Conservation (phyloP, 2,329 filamentous ascomycete species). For the Calonectria multiphialidica region DNA sequence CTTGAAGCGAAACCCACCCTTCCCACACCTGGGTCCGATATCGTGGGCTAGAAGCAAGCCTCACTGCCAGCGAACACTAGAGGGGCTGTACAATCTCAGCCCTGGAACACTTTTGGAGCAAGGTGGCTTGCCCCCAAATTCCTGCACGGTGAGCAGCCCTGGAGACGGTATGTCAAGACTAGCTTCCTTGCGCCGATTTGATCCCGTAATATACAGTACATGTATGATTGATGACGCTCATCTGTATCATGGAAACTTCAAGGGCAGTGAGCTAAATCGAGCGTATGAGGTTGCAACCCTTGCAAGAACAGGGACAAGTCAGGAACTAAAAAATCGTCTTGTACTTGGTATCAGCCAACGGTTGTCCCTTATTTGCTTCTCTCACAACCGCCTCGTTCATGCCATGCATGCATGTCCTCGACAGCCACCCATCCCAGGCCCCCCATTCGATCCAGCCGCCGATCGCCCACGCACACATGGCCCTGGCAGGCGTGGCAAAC, state of each 20-base stretch:
- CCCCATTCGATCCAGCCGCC: constrained; percentile 14
- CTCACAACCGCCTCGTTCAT: constrained; percentile 16
- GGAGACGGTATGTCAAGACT: too few relatives aligned
- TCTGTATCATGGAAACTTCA: neutral
- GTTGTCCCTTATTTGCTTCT: neutral
- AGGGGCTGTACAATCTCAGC: neutral
- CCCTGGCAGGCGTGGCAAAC: constrained; percentile 1
- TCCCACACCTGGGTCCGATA: neutral
- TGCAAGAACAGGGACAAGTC: neutral
- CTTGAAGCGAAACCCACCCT: neutral
- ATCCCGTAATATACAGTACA: neutral
- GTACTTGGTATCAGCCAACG: constrained; percentile 4
- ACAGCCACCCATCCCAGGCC: constrained; percentile 3
- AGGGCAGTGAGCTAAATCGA: neutral
- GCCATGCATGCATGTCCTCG: constrained; percentile 8
- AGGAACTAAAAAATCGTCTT: neutral
- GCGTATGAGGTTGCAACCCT: neutral
- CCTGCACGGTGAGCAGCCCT: neutral
- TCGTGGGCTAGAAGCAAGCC: neutral
- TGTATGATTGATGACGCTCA: neutral
- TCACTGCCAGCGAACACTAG: neutral
- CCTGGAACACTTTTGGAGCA: neutral
- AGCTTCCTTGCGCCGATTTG: neutral
- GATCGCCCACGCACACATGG: constrained; percentile 14
- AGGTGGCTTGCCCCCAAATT: neutral